Evolutionary conservation across 2,329 filamentous ascomycete genomes (phyloP), one percentile per base, ranked within the genome.

Genomic region (Trichoderma polysporum): DNA sequence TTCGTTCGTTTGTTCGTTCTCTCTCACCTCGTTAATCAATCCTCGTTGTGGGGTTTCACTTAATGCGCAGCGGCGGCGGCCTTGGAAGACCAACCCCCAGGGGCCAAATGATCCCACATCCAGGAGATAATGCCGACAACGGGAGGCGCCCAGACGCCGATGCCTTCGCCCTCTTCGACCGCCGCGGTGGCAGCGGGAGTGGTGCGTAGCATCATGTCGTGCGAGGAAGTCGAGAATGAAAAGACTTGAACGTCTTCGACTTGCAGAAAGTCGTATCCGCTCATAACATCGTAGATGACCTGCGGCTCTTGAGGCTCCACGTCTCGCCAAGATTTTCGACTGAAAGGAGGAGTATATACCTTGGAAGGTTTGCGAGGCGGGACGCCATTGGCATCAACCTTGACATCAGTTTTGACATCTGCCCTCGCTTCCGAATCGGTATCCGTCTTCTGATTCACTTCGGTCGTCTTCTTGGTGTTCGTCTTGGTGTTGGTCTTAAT

Each of bases 171-270:
- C 39, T 68, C 66, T 17, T 68, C 66, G n/a, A 39, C 35, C 37
- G 49, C 58, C 22, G 66, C 58, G 15, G 58, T 29, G 17, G 54
- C n/a, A 39, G 25, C 54, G 33, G 45, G 54, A 52, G 57, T 19
- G 10, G 35, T 56, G 31, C 60, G 59, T 29, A 57, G 52, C 45
- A 64, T 39, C 53, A 49, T 64, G 33, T 68, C 59, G 10, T 68
- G 66, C 22, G 66, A 63, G 4, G 56, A 41, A 3, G 59, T 37
- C 17, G 66, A 64, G 37, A 68, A 68, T 3, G 66, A 64, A 52
- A 68, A 68, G 41, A 64, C 45, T 31, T 68, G 50, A 29, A 68
- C 39, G 45, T 68, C 66, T 35, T 68, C 66, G 45, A 68, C 66
- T n/a, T 68, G 66, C 53, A 68, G 29, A 35, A 68, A 68, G 45